A percentile compares a stretch with the other conserved stretches of the same genome.
Evolutionary conservation across 345 rosid species (phyloP).

Genomic region (Boechera retrofracta): DNA sequence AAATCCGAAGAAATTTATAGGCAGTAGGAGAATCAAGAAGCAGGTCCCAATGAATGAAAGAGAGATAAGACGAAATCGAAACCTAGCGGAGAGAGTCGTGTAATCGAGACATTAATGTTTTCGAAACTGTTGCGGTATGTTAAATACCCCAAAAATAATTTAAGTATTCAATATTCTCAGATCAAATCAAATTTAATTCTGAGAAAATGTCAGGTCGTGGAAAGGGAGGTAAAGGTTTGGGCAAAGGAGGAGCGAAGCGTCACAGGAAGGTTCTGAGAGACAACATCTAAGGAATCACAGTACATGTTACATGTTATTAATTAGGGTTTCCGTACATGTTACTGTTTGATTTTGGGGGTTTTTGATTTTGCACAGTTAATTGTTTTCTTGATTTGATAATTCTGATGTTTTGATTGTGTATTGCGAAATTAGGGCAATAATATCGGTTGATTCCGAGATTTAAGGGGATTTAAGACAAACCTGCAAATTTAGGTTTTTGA

Average conservation of each 20-base stretch:
- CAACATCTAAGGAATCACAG: constrained; percentile 15
- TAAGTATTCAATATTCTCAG: neutral
- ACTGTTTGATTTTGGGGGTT: constrained; percentile 27
- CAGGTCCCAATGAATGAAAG: too few relatives aligned
- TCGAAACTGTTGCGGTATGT: too few relatives aligned
- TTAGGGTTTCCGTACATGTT: constrained; percentile 8
- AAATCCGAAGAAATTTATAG: too few relatives aligned
- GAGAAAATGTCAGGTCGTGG: constrained; percentile 35
- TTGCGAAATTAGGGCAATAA: constrained; percentile 19
- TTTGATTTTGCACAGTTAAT: neutral
- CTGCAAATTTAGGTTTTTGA: constrained; percentile 38
- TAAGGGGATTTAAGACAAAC: constrained; percentile 24
- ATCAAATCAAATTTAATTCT: too few relatives aligned
- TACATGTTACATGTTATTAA: too few relatives aligned
- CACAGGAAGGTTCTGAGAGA: constrained; percentile 41
- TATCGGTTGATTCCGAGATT: neutral
- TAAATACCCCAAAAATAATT: too few relatives aligned
- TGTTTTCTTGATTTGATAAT: neutral
- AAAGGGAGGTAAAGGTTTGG: constrained; percentile 37
- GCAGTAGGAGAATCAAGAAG: too few relatives aligned
- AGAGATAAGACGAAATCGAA: too few relatives aligned
- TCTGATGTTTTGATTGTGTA: constrained; percentile 4
- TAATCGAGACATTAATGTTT: too few relatives aligned
- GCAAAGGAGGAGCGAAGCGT: constrained; percentile 34
- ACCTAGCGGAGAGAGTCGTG: too few relatives aligned